A percentile compares a stretch with the other conserved stretches of the same genome.
Conservation (phyloP, 805 yeast species). For the Saccharomyces kudriavzevii region DNA sequence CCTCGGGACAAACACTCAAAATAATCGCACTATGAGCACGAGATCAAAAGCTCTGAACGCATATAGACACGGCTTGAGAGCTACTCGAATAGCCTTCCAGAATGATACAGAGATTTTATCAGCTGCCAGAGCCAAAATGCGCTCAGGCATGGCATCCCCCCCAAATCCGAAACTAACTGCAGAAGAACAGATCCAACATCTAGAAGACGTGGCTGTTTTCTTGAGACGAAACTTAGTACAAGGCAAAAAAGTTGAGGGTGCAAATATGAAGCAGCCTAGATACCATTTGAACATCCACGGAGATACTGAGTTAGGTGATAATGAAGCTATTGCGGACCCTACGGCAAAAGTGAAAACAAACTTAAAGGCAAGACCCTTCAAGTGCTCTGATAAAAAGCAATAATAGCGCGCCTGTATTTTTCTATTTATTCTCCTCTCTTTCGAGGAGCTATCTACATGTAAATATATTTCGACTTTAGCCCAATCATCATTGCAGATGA, state of each 20-base stretch:
- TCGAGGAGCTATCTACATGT: not conserved
- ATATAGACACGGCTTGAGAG: slow-evolving; percentile 59
- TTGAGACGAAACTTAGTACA: slow-evolving; percentile 78
- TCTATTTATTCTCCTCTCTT: not conserved
- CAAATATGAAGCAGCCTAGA: slow-evolving; percentile 11
- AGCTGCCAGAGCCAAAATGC: slow-evolving; percentile 57
- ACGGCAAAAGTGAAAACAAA: not conserved
- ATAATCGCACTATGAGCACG: slow-evolving; percentile 3
- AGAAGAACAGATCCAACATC: slow-evolving; percentile 43
- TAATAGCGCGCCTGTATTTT: not conserved
- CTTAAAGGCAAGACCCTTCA: not conserved
- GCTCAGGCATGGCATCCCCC: slow-evolving; percentile 37
- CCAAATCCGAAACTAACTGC: slow-evolving; percentile 43
- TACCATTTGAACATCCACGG: slow-evolving; percentile 59
- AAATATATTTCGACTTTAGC: not conserved
- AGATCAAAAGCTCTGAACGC: slow-evolving; percentile 37
- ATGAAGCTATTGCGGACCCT: slow-evolving; percentile 50
- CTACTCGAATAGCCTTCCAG: slow-evolving; percentile 53
- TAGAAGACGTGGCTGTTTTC: slow-evolving; percentile 66
- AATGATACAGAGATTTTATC: slow-evolving; percentile 36
- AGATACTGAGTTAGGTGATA: slow-evolving; percentile 85
- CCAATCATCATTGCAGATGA: not conserved
- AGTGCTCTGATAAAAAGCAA: not conserved
- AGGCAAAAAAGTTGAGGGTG: slow-evolving; percentile 41
- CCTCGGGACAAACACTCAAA: not conserved